A percentile compares a stretch with the other conserved stretches of the same genome.
Conservation (phyloP, 495 filamentous ascomycete species). For the Platismatia glauca region DNA sequence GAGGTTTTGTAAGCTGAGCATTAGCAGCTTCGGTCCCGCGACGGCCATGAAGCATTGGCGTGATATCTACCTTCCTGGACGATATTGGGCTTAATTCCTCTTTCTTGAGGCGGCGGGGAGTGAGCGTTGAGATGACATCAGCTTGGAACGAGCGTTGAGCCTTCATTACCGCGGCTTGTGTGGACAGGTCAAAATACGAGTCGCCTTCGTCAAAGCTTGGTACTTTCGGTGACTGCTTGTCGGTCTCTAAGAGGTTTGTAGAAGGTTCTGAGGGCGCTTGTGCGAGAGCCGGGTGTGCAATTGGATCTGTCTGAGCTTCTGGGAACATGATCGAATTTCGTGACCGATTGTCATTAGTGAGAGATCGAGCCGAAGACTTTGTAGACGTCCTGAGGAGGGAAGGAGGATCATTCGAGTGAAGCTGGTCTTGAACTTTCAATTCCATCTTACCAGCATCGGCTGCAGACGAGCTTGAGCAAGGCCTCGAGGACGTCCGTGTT, state of each 20-base stretch:
- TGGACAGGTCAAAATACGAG: slow-evolving; percentile 37
- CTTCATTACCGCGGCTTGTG: slow-evolving; percentile 41
- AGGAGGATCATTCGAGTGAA: not conserved
- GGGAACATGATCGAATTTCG: slow-evolving; percentile 12
- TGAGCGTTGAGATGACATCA: slow-evolving; percentile 26
- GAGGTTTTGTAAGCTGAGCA: slow-evolving; percentile 2
- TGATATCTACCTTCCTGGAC: not conserved
- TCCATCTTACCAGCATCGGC: not conserved
- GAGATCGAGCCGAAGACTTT: slow-evolving; percentile 1
- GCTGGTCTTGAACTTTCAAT: not conserved
- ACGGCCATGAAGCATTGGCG: not conserved
- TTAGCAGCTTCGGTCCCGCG: not conserved
- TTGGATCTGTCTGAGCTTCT: slow-evolving; percentile 21
- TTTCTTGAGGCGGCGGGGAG: not conserved
- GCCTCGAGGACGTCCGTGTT: slow-evolving; percentile 3
- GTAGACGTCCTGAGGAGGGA: not conserved
- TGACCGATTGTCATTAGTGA: slow-evolving; percentile 10
- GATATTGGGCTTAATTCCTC: not conserved
- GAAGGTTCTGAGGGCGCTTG: slow-evolving; percentile 18
- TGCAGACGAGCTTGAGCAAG: slow-evolving; percentile 3
- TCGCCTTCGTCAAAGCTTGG: slow-evolving; percentile 21
- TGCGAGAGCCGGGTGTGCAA: not conserved
- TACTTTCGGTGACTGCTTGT: slow-evolving; percentile 14
- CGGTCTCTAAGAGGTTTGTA: slow-evolving; percentile 23
- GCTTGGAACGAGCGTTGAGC: slow-evolving; percentile 43